Evolutionary conservation across 352 stramenopile genomes (phyloP).

Genomic region (Phytophthora litchii): DNA sequence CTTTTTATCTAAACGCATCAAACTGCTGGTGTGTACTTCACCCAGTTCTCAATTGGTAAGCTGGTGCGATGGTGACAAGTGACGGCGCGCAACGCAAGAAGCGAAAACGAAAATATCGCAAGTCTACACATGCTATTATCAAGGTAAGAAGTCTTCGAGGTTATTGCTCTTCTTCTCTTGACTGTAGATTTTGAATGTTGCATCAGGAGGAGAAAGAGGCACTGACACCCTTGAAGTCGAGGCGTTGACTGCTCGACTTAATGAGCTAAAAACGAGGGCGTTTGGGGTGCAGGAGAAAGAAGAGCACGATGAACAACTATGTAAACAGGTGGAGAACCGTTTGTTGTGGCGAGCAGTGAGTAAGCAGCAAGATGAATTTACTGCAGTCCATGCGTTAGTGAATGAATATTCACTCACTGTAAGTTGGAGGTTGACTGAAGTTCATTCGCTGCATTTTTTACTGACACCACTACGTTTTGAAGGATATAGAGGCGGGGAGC

Average conservation of each 20-base stretch:
- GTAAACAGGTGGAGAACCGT: slow-evolving; percentile 19
- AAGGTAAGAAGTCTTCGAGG: slow-evolving; percentile 8
- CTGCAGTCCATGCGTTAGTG: slow-evolving; percentile 32
- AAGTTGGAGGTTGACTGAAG: no score
- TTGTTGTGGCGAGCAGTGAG: slow-evolving; percentile 20
- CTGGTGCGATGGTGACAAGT: no score
- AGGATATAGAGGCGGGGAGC: slow-evolving; percentile 24
- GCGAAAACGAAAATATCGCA: slow-evolving; percentile 31
- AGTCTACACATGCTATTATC: slow-evolving; percentile 27
- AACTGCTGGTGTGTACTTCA: no score
- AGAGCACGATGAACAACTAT: slow-evolving; percentile 12
- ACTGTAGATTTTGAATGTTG: no score
- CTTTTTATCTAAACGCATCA: no score
- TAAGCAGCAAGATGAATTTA: slow-evolving; percentile 34
- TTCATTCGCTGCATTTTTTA: no score
- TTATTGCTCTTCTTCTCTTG: no score
- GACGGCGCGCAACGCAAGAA: slow-evolving; percentile 19
- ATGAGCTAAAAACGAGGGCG: slow-evolving; percentile 30
- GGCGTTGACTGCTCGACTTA: slow-evolving; percentile 15
- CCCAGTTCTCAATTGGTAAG: no score
- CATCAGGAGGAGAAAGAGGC: slow-evolving; percentile 30
- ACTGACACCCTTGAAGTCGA: slow-evolving; percentile 15
- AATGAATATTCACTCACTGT: slow-evolving; percentile 41
- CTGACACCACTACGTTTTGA: neutral
- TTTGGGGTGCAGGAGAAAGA: slow-evolving; percentile 21